phyloP scores from a whole-genome alignment of 2,329 filamentous ascomycete species.

The Aspergillus aculeatus region DNA sequence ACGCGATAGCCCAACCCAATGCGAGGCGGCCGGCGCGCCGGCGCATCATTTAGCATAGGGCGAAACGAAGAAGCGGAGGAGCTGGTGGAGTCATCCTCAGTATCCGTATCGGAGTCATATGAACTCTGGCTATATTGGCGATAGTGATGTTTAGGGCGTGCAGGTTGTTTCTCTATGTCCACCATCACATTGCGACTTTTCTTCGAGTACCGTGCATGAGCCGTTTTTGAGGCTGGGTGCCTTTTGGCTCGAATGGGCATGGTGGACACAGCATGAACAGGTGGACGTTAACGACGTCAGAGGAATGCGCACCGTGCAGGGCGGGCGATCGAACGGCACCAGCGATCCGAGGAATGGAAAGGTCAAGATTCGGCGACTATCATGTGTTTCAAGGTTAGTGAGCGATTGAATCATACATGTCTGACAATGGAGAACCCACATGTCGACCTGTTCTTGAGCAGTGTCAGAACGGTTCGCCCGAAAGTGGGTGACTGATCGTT shows the following conservation, averaged over 20 bases:
- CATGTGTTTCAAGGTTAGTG: not conserved
- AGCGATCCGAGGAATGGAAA: constrained; percentile 5
- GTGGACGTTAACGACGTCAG: constrained; percentile 7
- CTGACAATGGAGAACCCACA: not conserved
- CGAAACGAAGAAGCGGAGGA: constrained; percentile 55
- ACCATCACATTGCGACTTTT: constrained; percentile 20
- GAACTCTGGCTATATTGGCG: constrained; percentile 25
- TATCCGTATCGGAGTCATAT: constrained; percentile 21
- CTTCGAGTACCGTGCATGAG: constrained; percentile 22
- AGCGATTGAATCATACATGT: not conserved
- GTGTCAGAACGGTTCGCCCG: not conserved
- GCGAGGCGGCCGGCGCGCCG: constrained; percentile 36
- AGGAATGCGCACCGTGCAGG: constrained; percentile 2
- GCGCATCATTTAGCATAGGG: constrained; percentile 39
- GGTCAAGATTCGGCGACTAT: not conserved
- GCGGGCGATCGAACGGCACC: constrained; percentile 12
- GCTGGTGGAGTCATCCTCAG: constrained; percentile 30
- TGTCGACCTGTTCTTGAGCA: not conserved
- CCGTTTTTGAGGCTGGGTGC: constrained; percentile 28
- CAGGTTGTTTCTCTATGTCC: constrained; percentile 36
- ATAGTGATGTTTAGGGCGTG: constrained; percentile 22
- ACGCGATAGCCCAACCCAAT: constrained; percentile 55
- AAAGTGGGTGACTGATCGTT: not conserved
- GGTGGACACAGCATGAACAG: constrained; percentile 26
- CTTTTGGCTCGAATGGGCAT: constrained; percentile 36